phyloP scores from a whole-genome alignment of 2,329 filamentous ascomycete species.

The Grosmannia huntii region DNA sequence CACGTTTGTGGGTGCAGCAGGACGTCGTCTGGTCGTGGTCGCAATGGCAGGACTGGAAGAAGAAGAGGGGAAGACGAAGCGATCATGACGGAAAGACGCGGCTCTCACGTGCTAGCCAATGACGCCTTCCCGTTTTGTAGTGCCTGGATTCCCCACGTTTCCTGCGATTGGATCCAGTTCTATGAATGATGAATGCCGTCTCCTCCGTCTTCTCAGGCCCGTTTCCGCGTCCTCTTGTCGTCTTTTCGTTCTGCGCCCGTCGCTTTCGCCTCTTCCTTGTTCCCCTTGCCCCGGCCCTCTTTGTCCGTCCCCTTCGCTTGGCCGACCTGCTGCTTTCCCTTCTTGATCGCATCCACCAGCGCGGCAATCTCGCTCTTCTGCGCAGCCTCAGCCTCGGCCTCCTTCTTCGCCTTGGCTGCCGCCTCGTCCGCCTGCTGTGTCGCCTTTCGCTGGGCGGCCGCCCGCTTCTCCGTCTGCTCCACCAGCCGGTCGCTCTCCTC shows the following conservation, averaged over 20 bases:
- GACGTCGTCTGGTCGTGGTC: neutral
- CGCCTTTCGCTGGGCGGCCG: constrained; percentile 38
- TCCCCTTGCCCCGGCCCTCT: neutral
- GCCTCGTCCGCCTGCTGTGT: constrained; percentile 11
- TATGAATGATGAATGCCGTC: neutral
- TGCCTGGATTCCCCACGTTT: neutral
- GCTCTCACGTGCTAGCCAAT: no score
- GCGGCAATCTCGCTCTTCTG: constrained; percentile 8
- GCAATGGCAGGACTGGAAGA: neutral
- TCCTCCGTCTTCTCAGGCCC: neutral
- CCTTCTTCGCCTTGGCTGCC: constrained; percentile 29
- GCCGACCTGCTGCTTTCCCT: neutral
- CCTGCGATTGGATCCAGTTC: neutral
- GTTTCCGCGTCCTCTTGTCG: neutral
- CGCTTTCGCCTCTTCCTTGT: neutral
- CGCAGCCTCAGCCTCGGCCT: constrained; percentile 19
- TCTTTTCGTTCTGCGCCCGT: neutral
- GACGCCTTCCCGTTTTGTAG: no score
- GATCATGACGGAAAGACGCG: no score
- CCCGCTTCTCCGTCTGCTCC: constrained; percentile 67
- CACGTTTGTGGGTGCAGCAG: neutral
- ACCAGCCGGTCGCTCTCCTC: constrained; percentile 77
- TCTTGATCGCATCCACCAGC: neutral
- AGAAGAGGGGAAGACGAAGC: neutral
- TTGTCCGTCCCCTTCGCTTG: neutral